phyloP scores from a whole-genome alignment of 257 asterid species.

The Nicotiana tomentosiformis region DNA sequence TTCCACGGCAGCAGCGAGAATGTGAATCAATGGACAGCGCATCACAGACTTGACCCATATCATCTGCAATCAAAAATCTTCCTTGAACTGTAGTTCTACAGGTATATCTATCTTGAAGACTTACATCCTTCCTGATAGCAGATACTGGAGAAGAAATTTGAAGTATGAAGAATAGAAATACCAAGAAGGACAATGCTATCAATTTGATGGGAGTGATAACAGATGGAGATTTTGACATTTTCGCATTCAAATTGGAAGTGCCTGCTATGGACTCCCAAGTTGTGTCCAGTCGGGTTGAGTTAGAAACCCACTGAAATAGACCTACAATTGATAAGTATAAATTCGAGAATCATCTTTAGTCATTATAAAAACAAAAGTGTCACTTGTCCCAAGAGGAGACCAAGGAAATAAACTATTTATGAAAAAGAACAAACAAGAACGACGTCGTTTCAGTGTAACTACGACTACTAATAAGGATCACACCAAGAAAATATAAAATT shows the following conservation, averaged over 20 bases:
- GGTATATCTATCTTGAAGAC: constrained; percentile 32
- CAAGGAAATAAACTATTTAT: too few species aligned
- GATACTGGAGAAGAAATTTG: constrained; percentile 26
- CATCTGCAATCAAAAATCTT: constrained; percentile 71
- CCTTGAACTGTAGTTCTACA: constrained; percentile 92
- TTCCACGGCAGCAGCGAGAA: constrained; percentile 60
- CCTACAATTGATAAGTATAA: not conserved
- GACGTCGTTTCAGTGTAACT: too few species aligned
- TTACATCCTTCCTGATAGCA: constrained; percentile 66
- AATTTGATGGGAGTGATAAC: not conserved
- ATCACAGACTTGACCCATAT: constrained; percentile 80
- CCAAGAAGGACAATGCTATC: not conserved
- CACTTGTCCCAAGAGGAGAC: too few species aligned
- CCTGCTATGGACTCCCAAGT: not conserved
- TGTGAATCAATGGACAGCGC: constrained; percentile 59
- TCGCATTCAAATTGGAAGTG: not conserved
- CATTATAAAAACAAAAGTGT: too few species aligned
- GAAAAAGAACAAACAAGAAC: too few species aligned
- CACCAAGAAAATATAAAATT: too few species aligned
- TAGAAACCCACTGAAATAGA: not conserved
- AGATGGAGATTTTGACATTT: not conserved
- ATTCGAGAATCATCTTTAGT: too few species aligned
- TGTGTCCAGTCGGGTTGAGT: not conserved
- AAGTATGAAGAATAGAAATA: constrained; percentile 21
- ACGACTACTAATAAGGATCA: too few species aligned